Base-by-base conservation (phyloP, 306 rosid genomes). In the Glycine latifolia region DNA sequence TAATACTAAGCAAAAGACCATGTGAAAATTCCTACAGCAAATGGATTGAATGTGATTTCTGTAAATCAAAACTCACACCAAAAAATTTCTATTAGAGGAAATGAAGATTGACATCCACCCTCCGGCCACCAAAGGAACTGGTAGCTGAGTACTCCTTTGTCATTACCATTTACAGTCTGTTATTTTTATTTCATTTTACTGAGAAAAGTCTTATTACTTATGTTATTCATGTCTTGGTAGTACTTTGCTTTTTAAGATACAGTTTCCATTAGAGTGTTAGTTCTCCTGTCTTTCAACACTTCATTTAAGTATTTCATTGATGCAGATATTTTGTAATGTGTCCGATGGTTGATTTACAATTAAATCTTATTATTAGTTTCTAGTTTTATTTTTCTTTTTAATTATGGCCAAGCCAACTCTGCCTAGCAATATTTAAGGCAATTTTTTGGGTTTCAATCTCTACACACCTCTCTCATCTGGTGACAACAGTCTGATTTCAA, bases 51-150 rank as follows among this genome's bases (percentile, higher is more conserved):
- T 43, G 4, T 49, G 39, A 31, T 49, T 72, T 50, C 33, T 61
- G 47, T 43, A 43, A 43, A 43, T 43, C 47, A 72, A 72, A 72
- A 41, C 47, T 52, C 11, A 20, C 53, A 16, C 53, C 8, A 66
- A 48, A 11, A 17, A 13, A 66, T 75, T 46, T 75, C 47, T 75
- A 49, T 26, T 43, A 44, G 33, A 75, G 71, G 67, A 81, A 72
- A 74, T 53, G 54, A 62, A 37, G 37, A 6, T 39, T 48, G 35
- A 7, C 63, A 71, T 17, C 63, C 54, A 75, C 47, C 76, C 71
- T 44, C 62, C 67, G 13, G 17, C 53, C 53, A 3, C n/a, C 52
- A 54, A 81, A 81, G 75, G 39, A 55, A 82, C 74, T 31, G 73
- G 54, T 55, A 75, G 56, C 33, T 61, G 7, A 75, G 47, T 44